Conservation (phyloP, 192 early-diverging fungal genomes). For the Coemansia biformis region DNA sequence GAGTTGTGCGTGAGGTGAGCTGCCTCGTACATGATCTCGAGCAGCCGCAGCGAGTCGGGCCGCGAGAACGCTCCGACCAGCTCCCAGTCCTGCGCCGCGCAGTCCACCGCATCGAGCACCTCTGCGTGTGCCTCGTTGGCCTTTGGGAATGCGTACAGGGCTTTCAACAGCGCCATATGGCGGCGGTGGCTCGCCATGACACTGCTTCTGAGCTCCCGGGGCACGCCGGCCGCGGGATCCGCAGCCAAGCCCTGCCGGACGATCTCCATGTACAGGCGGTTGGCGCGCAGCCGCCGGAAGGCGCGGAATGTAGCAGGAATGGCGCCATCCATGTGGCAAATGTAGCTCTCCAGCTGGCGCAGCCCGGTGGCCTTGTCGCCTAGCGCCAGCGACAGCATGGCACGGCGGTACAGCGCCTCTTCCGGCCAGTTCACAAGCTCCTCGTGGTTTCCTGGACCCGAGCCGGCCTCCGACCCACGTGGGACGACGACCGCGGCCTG, state of each 20-base stretch:
- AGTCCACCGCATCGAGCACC: slow-evolving; percentile 60
- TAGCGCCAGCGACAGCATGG: slow-evolving; percentile 45
- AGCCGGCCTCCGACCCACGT: slow-evolving; percentile 18
- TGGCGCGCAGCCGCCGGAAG: slow-evolving; percentile 52
- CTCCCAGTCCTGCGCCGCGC: slow-evolving; percentile 57
- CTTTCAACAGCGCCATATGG: slow-evolving; percentile 58
- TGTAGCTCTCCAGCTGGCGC: slow-evolving; percentile 32
- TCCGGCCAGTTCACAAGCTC: slow-evolving; percentile 65
- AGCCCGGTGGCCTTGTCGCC: slow-evolving; percentile 9
- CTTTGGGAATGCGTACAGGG: slow-evolving; percentile 55
- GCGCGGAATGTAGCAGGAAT: slow-evolving; percentile 48
- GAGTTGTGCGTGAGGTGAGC: slow-evolving; percentile 67
- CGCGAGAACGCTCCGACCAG: slow-evolving; percentile 51
- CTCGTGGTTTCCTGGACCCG: slow-evolving; percentile 40
- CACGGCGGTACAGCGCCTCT: slow-evolving; percentile 62
- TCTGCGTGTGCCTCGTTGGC: slow-evolving; percentile 56
- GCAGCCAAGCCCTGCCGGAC: slow-evolving; percentile 31
- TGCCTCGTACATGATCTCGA: slow-evolving; percentile 60
- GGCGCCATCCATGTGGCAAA: slow-evolving; percentile 38
- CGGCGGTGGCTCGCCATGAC: slow-evolving; percentile 52
- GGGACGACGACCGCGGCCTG: slow-evolving; percentile 39
- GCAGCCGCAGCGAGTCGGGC: slow-evolving; percentile 53
- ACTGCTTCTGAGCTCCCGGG: slow-evolving; percentile 38
- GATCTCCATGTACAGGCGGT: slow-evolving; percentile 49
- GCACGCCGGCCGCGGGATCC: slow-evolving; percentile 6